Evolutionary conservation across 2,329 filamentous ascomycete species (phyloP), one percentile per base, ranked within the genome.

Genomic region (Plenodomus lindquistii): DNA sequence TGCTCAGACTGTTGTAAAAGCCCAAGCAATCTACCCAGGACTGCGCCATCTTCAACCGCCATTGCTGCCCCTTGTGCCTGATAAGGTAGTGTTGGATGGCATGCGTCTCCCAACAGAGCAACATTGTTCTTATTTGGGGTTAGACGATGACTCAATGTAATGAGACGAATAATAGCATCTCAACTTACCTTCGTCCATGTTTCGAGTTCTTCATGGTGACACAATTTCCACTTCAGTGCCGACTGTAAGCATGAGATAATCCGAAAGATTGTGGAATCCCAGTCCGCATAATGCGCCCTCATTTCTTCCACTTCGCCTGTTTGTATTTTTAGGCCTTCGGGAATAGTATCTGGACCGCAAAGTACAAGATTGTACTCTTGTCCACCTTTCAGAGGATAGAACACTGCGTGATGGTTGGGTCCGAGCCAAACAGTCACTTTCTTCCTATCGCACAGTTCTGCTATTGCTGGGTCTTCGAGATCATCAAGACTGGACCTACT

Each of bases 351-450:
- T 0, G 85, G 85, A 17, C 81, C 77, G 2, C 85, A 66, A 4
- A 87, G 68, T 0, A 87, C 84, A 11, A 88, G 77, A 48, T 87
- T 87, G 52, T 81, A 85, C 72, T 84, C 77, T 1, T 73, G 69
- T 0, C 83, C 83, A 0, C 70, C 76, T 2, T 81, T 75, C 35
- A 87, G 59, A 0, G 82, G 81, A 63, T 87, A 88, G 0, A 77
- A 79, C 0, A 86, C 81, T 0, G 77, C 80, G 59, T 87, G 84
- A 1, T 79, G 76, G 0, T 74, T 73, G 0, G 22, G 22, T 6
- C 22, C 22, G 6, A 24, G 10, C 22, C 22, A 24, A 10, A 24
- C 10, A 24, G 5, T 24, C 10, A 24, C 22, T 24, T 24, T 10
- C 5, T 5, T 24, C 5, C 10, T 5, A 24, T 5, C 22, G 22